Percentiles rank a stretch among this genome's conserved stretches.
Conservation (phyloP, 768 basidiomycete genomes). For the Paxillus ammoniavirescens region DNA sequence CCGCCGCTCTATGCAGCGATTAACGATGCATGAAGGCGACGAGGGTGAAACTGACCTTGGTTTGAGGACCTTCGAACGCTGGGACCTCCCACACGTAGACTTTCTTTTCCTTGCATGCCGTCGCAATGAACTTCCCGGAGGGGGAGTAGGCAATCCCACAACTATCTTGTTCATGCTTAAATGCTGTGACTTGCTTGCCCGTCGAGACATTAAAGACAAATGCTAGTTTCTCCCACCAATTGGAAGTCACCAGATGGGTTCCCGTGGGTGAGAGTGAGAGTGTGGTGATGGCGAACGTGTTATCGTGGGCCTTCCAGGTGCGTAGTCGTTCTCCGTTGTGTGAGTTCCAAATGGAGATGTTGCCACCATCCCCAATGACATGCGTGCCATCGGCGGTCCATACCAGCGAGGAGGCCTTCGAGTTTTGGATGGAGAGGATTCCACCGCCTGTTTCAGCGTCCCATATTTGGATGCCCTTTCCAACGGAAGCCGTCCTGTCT, state of each 20-base stretch:
- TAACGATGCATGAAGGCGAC: background rate
- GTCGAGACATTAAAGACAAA: too few species aligned
- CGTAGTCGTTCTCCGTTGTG: too few species aligned
- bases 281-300: too few species aligned
- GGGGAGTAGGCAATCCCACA: slow-evolving; percentile 1
- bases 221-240: too few species aligned
- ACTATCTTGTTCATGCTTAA: background rate
- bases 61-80: background rate
- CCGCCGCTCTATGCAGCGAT: background rate
- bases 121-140: background rate
- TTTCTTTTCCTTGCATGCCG: background rate
- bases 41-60: background rate
- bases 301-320: too few species aligned
- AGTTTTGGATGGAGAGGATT: background rate
- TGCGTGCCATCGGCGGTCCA: background rate
- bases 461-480: background rate
- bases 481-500: background rate
- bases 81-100: background rate
- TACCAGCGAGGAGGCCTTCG: background rate
- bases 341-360: too few species aligned
- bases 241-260: too few species aligned
- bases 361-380: too few species aligned
- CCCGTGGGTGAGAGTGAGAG: too few species aligned
- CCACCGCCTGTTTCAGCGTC: too few species aligned
- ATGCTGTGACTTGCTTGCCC: too few species aligned